Evolutionary conservation across 768 basidiomycete genomes (phyloP).

Genomic region (Rhizopogon rudus): DNA sequence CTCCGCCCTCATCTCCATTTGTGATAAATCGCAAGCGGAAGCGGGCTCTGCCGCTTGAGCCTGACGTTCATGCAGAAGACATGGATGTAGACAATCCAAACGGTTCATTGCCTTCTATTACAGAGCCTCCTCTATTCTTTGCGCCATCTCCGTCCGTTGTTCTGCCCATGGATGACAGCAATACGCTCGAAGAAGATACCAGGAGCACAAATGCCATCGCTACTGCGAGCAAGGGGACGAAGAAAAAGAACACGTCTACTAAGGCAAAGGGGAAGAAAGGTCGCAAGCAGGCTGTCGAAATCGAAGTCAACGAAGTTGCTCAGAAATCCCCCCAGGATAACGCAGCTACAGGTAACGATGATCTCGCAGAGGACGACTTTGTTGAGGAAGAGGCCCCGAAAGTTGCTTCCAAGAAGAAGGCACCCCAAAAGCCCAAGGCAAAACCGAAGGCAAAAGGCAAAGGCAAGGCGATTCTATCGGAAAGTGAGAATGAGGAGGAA

Average conservation of each 20-base stretch:
- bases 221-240: slow-evolving; percentile 7
- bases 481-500: slow-evolving; percentile 21
- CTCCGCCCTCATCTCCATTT: slow-evolving; percentile 21
- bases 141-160: slow-evolving; percentile 38
- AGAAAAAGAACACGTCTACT: slow-evolving; percentile 13
- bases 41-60: slow-evolving; percentile 9
- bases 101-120: neutral
- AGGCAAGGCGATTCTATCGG: slow-evolving; percentile 18
- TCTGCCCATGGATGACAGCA: neutral
- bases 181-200: neutral
- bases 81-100: slow-evolving; percentile 7
- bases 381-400: slow-evolving; percentile 1
- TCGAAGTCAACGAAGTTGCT: slow-evolving; percentile 6
- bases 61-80: slow-evolving; percentile 9
- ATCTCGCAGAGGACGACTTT: neutral
- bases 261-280: slow-evolving; percentile 25
- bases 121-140: slow-evolving; percentile 42
- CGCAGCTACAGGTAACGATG: neutral
- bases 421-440: slow-evolving; percentile 4
- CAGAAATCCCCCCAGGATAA: neutral
- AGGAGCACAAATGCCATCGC: neutral
- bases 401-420: slow-evolving; percentile 15
- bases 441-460: slow-evolving; percentile 28
- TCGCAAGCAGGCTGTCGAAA: slow-evolving; percentile 20
- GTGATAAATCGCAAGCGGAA: slow-evolving; percentile 21